A percentile compares a stretch with the other conserved stretches of the same genome.
These are phyloP conservation scores for Acidomyces sp. DNA, from an alignment of 495 filamentous ascomycete species.

Conservation along the genomic window DNA sequence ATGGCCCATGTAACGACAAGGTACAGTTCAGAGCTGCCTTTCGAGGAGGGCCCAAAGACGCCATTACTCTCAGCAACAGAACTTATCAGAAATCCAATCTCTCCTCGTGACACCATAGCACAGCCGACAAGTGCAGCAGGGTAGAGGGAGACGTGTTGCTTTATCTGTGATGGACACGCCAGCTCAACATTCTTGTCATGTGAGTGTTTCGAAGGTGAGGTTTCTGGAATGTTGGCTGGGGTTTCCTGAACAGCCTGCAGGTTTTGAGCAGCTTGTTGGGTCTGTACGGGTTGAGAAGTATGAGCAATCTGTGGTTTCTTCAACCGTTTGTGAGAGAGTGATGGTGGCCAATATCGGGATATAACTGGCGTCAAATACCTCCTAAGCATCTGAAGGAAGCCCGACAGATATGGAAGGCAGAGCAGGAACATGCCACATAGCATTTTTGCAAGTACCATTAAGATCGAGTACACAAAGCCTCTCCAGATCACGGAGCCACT, in stretches of 20 bases:
- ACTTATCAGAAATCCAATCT: constrained; percentile 69
- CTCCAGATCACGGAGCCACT: constrained; percentile 50
- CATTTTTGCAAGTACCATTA: constrained; percentile 58
- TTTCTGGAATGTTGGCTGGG: background rate
- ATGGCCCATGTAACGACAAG: constrained; percentile 64
- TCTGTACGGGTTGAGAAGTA: background rate
- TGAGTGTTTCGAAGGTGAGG: constrained; percentile 8
- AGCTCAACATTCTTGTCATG: constrained; percentile 5
- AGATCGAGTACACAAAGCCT: constrained; percentile 53
- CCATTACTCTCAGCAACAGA: constrained; percentile 49
- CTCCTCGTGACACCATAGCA: constrained; percentile 64
- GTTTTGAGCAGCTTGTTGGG: background rate
- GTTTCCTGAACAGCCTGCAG: background rate
- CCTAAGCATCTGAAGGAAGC: no score
- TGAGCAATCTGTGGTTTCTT: background rate
- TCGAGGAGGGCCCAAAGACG: constrained; percentile 32
- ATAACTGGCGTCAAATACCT: no score
- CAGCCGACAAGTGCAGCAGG: constrained; percentile 44
- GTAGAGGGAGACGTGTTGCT: constrained; percentile 45
- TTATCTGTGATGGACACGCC: no score
- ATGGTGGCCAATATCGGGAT: no score
- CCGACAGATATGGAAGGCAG: background rate
- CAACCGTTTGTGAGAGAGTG: no score
- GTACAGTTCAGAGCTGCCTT: constrained; percentile 36
- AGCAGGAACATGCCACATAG: constrained; percentile 53